Base-by-base conservation (phyloP, 2,329 filamentous ascomycete genomes). In the Diplodia intermedia region DNA sequence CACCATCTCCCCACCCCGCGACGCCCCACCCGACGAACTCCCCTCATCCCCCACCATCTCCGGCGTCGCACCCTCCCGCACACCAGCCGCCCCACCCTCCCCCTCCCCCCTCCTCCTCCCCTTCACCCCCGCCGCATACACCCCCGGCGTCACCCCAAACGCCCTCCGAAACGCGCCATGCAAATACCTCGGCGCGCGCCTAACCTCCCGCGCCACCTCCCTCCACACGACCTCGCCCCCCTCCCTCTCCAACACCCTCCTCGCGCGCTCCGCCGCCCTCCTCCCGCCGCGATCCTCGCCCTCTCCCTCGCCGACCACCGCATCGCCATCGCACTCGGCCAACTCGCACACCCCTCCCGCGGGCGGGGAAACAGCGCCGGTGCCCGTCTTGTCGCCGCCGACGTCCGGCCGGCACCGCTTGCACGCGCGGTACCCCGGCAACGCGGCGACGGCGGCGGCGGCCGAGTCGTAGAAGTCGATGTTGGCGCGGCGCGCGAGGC, bases 111-210 rank as follows among this genome's bases (percentile, higher is more conserved):
- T 11, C 2, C 26, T 43, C 56, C 23, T 47, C 50, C 23, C 36
- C 47, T 20, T 57, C 67, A 43, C 53, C 20, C 23, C 62, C 61
- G 29, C 43, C 36, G 70, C 75, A 71, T 80, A 82, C 69, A 80
- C 79, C 31, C 82, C 83, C 2, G 85, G 85, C 57, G 86, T 88
- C 52, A 83, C 68, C 8, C 86, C 85, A 18, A 82, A 82, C 53
- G 81, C 82, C 72, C 82, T 83, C 75, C 86, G 88, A 73, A 89
- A 89, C 4, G 86, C 81, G 29, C 86, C 82, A 71, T 87, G 85
- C 62, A 89, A 86, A 72, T 89, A 86, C 76, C 86, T 84, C 65
- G 85, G 84, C 11, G 85, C 86, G 47, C 88, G 75, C 0, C 84
- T 83, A 5, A 83, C 84, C 72, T 81, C 79, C 53, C 74, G 79